Evolutionary conservation across 2,329 filamentous ascomycete species (phyloP).

Genomic region (Parastagonospora nodorum): DNA sequence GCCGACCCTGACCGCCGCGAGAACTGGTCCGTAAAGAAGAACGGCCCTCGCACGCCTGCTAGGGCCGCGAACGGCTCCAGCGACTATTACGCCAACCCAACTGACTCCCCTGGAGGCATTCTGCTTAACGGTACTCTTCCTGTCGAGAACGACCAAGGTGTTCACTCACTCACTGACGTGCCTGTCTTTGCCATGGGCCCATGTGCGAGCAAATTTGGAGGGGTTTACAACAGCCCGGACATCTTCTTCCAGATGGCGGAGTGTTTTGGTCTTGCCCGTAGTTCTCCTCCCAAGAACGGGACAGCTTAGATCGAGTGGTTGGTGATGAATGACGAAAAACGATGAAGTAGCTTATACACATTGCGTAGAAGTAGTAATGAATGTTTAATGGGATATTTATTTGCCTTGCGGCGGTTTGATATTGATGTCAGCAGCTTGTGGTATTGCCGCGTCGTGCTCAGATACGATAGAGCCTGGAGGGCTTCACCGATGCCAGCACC

Average conservation of each 20-base stretch:
- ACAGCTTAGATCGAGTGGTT: not conserved
- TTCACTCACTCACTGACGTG: constrained; percentile 48
- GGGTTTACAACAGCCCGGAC: constrained; percentile 72
- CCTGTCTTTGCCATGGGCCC: constrained; percentile 76
- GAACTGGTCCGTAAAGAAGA: constrained; percentile 73
- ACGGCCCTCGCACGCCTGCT: constrained; percentile 67
- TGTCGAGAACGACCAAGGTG: constrained; percentile 63
- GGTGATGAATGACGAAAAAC: not conserved
- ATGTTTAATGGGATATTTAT: constrained; percentile 6
- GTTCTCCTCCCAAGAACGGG: constrained; percentile 13
- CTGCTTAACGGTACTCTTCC: constrained; percentile 77
- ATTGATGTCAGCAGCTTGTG: not conserved
- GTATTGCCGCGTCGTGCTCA: not conserved
- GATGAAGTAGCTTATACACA: not conserved
- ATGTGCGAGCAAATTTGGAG: constrained; percentile 76
- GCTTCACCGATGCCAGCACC: no score
- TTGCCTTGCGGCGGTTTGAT: no score
- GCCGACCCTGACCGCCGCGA: constrained; percentile 78
- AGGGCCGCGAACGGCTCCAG: constrained; percentile 56
- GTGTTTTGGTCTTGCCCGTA: constrained; percentile 60
- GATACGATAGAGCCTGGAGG: not conserved
- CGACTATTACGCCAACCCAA: constrained; percentile 70
- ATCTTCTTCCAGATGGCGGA: constrained; percentile 76
- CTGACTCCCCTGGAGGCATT: constrained; percentile 70
- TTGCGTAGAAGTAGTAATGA: constrained; percentile 9